Conservation (phyloP, 2,329 filamentous ascomycete species). For the Dendrostoma leiphaemia region DNA sequence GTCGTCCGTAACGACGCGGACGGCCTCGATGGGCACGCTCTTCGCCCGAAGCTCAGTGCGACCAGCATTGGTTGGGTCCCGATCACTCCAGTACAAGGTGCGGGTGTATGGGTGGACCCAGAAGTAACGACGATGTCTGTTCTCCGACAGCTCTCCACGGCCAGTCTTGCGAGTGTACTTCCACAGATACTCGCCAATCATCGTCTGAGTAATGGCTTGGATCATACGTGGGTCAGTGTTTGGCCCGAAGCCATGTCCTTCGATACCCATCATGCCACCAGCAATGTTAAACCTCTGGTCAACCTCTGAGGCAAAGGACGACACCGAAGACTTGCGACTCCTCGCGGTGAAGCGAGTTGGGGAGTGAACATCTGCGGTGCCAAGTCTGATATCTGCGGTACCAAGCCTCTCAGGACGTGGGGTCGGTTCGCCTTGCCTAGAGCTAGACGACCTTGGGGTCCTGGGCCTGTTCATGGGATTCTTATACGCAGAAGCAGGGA, state of each 20-base stretch:
- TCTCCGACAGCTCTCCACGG: constrained; percentile 83
- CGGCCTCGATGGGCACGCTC: constrained; percentile 90
- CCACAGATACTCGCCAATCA: constrained; percentile 99
- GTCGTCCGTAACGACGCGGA: constrained; percentile 88
- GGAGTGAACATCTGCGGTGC: constrained; percentile 48
- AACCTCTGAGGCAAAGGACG: constrained; percentile 92
- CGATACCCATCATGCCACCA: constrained; percentile 49
- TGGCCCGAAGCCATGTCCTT: constrained; percentile 59
- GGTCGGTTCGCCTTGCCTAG: constrained; percentile 56
- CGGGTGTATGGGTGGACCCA: constrained; percentile 98
- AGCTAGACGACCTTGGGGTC: constrained; percentile 53
- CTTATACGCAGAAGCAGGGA: constrained; percentile 71
- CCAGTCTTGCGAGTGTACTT: constrained; percentile 96
- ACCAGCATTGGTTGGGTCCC: constrained; percentile 78
- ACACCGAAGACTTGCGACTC: constrained; percentile 78
- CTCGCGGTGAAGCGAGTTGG: constrained; percentile 39
- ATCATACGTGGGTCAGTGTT: constrained; percentile 96
- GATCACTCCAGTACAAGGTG: constrained; percentile 94
- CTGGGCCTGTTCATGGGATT: constrained; percentile 49
- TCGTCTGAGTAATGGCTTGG: constrained; percentile 97
- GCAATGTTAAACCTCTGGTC: constrained; percentile 86
- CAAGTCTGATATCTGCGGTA: constrained; percentile 46
- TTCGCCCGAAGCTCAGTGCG: constrained; percentile 74
- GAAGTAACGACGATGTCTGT: constrained; percentile 92
- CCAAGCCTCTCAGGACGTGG: constrained; percentile 48